Base-by-base conservation (phyloP, 1,284 basidiomycete species). In the Albatrellus sp. region DNA sequence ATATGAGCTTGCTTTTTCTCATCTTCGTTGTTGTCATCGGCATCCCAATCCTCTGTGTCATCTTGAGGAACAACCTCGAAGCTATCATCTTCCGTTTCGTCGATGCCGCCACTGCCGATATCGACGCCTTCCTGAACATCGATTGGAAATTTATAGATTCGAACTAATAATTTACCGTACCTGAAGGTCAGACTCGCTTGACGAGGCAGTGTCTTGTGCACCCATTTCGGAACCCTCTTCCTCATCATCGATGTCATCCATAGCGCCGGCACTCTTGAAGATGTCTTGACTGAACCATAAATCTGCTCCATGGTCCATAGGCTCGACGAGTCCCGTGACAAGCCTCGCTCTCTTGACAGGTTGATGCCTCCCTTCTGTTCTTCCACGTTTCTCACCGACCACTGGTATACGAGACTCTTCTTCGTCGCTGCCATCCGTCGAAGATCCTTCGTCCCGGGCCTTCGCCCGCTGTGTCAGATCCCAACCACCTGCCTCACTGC, bases 261-360 rank as follows among this genome's bases (percentile, higher is more conserved):
- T 55, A 40, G 72, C 70, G 24, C 77, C 77, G 6, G 89, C 58
- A n/a, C 74, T 85, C 48, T 80, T 75, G 70, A 99, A 99, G 41
- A 97, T 65, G 42, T 87, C 84, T 62, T 98, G 96, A 56, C 90
- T 87, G 63, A 98, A 99, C 96, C 96, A 99, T 16, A 98, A 55
- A 52, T 75, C 67, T 0, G 80, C 65, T 32, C 71, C 68, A 37
- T 69, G 68, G 2, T 53, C 47, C 47, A 60, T 58, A 3, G 64
- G 60, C 40, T 60, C 59, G 19, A 66, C 64, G n/a, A 69, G 57
- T 37, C 63, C 57, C 9, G 67, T 63, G 16, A 68, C 58, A 28
- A 74, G 60, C 30, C 69, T 58, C 50, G 50, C 59, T 49, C 62
- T 65, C 57, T 57, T 73, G 62, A 59, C 55, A 24, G 67, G 70